phyloP scores from a whole-genome alignment of 2,329 filamentous ascomycete genomes.

The Verruconis gallopava region DNA sequence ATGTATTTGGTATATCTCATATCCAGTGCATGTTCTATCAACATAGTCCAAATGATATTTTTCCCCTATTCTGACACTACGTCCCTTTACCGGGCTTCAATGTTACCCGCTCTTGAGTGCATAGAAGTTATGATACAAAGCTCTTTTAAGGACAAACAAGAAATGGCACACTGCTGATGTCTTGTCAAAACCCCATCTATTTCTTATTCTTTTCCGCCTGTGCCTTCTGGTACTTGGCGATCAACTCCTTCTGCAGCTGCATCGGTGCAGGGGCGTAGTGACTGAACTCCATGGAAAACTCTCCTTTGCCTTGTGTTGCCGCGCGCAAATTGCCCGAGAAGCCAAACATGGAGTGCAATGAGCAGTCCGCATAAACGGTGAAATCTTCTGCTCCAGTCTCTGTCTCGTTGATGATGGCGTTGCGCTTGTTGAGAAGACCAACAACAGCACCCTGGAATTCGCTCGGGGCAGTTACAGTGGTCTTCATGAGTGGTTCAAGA shows the following conservation, averaged over 20 bases:
- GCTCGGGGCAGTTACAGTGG: slow-evolving; percentile 83
- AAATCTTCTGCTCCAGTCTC: slow-evolving; percentile 93
- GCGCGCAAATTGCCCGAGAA: slow-evolving; percentile 86
- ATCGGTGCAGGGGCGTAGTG: slow-evolving; percentile 81
- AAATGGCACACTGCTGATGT: no score
- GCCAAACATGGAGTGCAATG: slow-evolving; percentile 93
- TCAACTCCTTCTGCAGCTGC: slow-evolving; percentile 72
- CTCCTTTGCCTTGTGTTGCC: slow-evolving; percentile 93
- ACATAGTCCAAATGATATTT: no score
- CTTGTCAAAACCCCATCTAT: no score
- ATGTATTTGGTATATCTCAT: no score
- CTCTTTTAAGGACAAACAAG: no score
- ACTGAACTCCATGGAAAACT: slow-evolving; percentile 98
- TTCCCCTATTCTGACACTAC: no score
- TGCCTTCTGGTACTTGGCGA: slow-evolving; percentile 55
- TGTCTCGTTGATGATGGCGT: slow-evolving; percentile 87
- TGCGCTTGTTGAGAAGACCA: slow-evolving; percentile 91
- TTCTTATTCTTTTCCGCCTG: slow-evolving; percentile 52
- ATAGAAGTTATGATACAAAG: no score
- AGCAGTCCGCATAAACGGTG: slow-evolving; percentile 81
- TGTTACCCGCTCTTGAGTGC: no score
- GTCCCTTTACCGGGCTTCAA: no score
- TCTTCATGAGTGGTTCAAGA: slow-evolving; percentile 96
- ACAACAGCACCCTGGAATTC: slow-evolving; percentile 98
- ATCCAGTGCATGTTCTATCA: no score